Evolutionary conservation across 495 filamentous ascomycete species (phyloP).

Genomic region (Penicillium subrubescens): DNA sequence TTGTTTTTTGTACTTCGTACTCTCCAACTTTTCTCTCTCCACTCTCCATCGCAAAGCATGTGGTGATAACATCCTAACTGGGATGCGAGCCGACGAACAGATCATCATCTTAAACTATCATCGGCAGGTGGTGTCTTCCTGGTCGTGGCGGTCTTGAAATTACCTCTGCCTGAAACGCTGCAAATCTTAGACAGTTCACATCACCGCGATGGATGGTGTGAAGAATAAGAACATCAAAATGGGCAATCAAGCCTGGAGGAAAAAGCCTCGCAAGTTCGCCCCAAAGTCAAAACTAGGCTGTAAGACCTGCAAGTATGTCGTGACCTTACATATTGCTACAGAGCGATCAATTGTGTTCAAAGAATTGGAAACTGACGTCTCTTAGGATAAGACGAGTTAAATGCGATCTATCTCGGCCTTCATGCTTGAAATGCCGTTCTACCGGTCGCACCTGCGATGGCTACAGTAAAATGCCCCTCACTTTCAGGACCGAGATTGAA

Average conservation of each 20-base stretch:
- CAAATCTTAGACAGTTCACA: neutral
- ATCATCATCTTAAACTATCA: neutral
- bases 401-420: neutral
- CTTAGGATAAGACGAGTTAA: neutral
- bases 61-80: neutral
- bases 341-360: neutral
- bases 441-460: neutral
- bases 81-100: neutral
- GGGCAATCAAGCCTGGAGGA: constrained; percentile 29
- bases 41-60: neutral
- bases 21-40: neutral
- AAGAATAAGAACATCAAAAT: neutral
- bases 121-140: neutral
- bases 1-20: too few relatives aligned
- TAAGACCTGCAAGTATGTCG: constrained; percentile 42
- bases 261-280: constrained; percentile 34
- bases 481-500: neutral
- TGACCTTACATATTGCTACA: neutral
- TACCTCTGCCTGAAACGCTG: neutral
- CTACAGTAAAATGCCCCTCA: neutral
- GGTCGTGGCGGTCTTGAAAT: neutral
- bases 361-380: neutral
- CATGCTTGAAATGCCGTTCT: neutral
- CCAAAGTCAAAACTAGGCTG: constrained; percentile 38
- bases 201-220: neutral